phyloP scores from a whole-genome alignment of 2,329 filamentous ascomycete species.

The Aspergillus japonicus region DNA sequence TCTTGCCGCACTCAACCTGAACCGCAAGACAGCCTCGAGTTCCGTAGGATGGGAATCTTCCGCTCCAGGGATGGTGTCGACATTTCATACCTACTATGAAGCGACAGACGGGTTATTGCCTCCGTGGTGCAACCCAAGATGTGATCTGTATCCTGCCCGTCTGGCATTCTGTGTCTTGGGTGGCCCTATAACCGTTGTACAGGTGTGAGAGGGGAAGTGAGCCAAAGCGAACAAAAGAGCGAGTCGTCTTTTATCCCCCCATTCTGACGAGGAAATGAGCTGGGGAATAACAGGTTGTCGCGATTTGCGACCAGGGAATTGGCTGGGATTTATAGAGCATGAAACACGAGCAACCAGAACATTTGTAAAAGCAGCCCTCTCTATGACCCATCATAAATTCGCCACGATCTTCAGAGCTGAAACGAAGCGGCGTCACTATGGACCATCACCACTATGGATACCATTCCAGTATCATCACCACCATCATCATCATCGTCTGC shows the following conservation, averaged over 20 bases:
- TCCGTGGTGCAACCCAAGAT: constrained; percentile 14
- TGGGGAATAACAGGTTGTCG: neutral
- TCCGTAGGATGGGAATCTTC: neutral
- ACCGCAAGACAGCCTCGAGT: neutral
- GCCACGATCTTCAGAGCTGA: constrained; percentile 3
- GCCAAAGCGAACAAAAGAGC: neutral
- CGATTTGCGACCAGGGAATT: neutral
- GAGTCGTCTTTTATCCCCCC: neutral
- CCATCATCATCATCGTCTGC: neutral
- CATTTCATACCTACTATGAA: neutral
- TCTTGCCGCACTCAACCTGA: neutral
- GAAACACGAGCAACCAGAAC: constrained; percentile 4
- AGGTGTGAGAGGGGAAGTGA: constrained; percentile 5
- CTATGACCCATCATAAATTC: constrained; percentile 1
- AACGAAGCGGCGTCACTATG: neutral
- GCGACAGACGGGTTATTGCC: neutral
- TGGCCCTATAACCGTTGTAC: constrained; percentile 15
- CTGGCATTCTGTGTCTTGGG: constrained; percentile 1
- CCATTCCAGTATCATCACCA: neutral
- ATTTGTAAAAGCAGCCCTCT: neutral
- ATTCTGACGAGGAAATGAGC: constrained; percentile 6
- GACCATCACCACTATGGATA: neutral
- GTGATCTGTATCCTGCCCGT: constrained; percentile 17
- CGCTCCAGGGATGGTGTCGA: neutral
- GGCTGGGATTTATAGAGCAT: constrained; percentile 5